Base-by-base conservation (phyloP, 495 filamentous ascomycete species). In the Aspergillus nidulans region DNA sequence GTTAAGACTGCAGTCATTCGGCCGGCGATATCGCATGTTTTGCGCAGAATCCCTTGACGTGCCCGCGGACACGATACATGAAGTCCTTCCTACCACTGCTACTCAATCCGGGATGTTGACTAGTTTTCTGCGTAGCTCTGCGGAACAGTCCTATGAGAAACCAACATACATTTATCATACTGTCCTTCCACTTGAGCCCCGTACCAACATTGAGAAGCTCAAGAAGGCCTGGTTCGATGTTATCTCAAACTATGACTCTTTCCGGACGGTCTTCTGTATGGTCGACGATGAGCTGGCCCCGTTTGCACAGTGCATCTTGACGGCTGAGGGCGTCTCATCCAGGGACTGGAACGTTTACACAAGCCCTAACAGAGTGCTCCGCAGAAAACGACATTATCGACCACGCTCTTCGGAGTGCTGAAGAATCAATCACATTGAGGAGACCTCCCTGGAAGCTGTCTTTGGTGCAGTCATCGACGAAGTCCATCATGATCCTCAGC, bases 21-120 rank as follows among this genome's bases (percentile, higher is more conserved):
- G 36, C 12, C 43, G 42, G 5, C 52, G 48, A 21, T 63, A 63
- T 19, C 55, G 3, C 24, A 34, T 9, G 30, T 28, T 32, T 4
- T 72, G 78, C 25, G 78, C 74, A 20, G 66, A 70, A 25, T 68
- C 67, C 16, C 72, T 89, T 0, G 63, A 63, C 2, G 39, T 84
- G 6, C 52, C 59, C 0, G 45, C 57, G 2, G 58, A 72, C 6
- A 68, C 81, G 9, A 78, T 94, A 4, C 79, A 87, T 52, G 77
- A 78, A 44, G 80, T 91, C 38, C 73, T 81, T 0, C 89, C 87
- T 2, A 89, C 87, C 53, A 89, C 89, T 0, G 77, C 87, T 0
- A 70, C 90, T 1, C 89, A 94, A 59, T 79, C 88, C 52, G 88
- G 86, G 3, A 89, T 92, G 73, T 78, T 92, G 45, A 78, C 84